Conservation (phyloP, 2,329 filamentous ascomycete species). For the Aspergillus nomiae region DNA sequence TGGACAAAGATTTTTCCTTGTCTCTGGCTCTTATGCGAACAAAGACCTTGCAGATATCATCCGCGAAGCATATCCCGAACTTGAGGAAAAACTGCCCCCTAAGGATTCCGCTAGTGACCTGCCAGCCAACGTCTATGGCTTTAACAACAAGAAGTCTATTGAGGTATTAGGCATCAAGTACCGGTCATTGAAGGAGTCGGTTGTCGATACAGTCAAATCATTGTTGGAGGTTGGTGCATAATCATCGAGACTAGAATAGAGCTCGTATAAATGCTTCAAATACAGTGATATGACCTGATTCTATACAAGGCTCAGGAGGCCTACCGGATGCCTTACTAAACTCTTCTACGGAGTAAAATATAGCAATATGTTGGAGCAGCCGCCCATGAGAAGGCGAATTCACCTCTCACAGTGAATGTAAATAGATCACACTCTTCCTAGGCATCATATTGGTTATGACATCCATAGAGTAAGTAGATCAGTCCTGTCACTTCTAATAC, state of each 20-base stretch:
- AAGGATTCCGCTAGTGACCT: conserved; percentile 35
- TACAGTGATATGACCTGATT: neutral
- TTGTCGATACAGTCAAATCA: conserved; percentile 42
- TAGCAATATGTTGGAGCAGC: neutral
- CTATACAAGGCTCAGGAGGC: neutral
- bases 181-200: conserved; percentile 37
- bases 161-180: conserved; percentile 46
- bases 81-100: conserved; percentile 44
- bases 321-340: neutral
- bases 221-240: conserved; percentile 36
- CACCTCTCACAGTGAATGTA: neutral
- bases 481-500: neutral
- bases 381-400: neutral
- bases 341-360: neutral
- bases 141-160: conserved; percentile 44
- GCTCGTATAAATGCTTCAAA: neutral
- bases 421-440: neutral
- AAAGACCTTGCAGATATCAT: conserved; percentile 46
- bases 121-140: conserved; percentile 32
- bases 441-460: neutral
- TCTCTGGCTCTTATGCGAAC: conserved; percentile 45
- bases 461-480: neutral
- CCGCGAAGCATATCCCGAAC: conserved; percentile 45
- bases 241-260: neutral
- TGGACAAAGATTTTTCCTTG: conserved; percentile 49